These are phyloP conservation scores for Geotrichum ghanense DNA, from an alignment of 805 yeast species.

Conservation along the genomic window DNA sequence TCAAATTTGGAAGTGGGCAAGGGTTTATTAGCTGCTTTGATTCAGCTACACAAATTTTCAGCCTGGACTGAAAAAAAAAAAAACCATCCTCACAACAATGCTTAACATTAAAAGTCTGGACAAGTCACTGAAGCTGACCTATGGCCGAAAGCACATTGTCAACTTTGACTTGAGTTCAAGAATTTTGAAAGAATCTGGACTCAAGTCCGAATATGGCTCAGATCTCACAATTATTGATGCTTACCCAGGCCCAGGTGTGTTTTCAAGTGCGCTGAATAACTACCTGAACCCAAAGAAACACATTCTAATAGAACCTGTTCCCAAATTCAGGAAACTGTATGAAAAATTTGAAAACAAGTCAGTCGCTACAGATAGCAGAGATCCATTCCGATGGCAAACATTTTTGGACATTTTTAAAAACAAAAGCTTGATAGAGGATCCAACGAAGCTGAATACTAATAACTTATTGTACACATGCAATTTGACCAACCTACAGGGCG, in stretches of 20 bases:
- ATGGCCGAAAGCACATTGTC: conserved; percentile 18
- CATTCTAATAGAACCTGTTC: conserved; percentile 45
- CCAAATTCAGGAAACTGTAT: conserved; percentile 20
- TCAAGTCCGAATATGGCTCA: conserved; percentile 27
- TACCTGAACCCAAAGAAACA: conserved; percentile 52
- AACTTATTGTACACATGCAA: conserved; percentile 49
- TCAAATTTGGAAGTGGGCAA: no score
- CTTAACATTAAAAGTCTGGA: background rate
- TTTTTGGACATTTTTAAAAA: conserved; percentile 36
- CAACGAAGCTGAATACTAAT: conserved; percentile 34
- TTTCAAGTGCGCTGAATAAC: conserved; percentile 52
- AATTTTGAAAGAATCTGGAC: conserved; percentile 38
- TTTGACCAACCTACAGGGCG: conserved; percentile 46
- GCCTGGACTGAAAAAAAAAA: no score
- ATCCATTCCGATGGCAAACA: conserved; percentile 63
- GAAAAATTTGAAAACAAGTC: conserved; percentile 6
- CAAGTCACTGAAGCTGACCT: conserved; percentile 10
- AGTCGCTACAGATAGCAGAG: conserved; percentile 27
- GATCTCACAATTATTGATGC: conserved; percentile 24
- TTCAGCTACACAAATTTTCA: no score
- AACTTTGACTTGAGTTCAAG: conserved; percentile 18
- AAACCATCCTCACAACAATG: background rate
- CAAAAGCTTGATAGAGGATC: conserved; percentile 29
- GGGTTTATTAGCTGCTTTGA: no score
- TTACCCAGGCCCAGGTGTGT: conserved; percentile 33